Percentiles rank a stretch among this genome's conserved stretches.
These are phyloP conservation scores for Naegleria gruberi DNA, from an alignment of 208 protist genomes.

Conservation along the genomic window DNA sequence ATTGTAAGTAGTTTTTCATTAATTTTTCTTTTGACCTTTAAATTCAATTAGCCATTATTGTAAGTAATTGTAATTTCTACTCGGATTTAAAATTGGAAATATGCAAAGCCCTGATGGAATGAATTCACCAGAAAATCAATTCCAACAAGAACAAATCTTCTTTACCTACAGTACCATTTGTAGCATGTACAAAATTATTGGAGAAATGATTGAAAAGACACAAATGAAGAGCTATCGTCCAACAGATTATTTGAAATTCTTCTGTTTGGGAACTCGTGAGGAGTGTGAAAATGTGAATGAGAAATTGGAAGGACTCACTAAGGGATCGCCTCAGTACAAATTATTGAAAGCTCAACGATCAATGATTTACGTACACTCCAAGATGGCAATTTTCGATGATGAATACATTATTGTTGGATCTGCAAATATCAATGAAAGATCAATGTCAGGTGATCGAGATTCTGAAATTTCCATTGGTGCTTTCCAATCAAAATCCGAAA, in stretches of 20 bases:
- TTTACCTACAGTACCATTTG: constrained; percentile 31
- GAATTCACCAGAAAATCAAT: not conserved
- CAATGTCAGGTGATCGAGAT: constrained; percentile 46
- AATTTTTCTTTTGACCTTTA: not conserved
- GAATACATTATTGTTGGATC: constrained; percentile 50
- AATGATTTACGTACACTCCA: constrained; percentile 57
- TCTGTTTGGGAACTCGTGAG: constrained; percentile 35
- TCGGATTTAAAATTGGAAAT: not conserved
- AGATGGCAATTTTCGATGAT: constrained; percentile 60
- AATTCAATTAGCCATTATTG: not conserved
- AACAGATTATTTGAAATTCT: constrained; percentile 44
- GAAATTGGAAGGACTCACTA: not conserved
- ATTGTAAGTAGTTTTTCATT: not conserved
- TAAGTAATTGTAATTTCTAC: not conserved
- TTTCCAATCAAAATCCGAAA: not conserved
- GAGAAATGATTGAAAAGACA: constrained; percentile 13
- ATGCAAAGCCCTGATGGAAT: not conserved
- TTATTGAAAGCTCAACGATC: not conserved
- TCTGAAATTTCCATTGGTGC: constrained; percentile 37
- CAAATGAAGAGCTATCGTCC: constrained; percentile 24
- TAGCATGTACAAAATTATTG: constrained; percentile 43
- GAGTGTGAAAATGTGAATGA: constrained; percentile 11
- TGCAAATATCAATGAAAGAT: constrained; percentile 58
- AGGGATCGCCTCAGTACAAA: not conserved
- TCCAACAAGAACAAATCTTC: not conserved